These are phyloP conservation scores for Dactylellina parvicollis DNA, from an alignment of 2,329 filamentous ascomycete genomes.

Conservation along the genomic window DNA sequence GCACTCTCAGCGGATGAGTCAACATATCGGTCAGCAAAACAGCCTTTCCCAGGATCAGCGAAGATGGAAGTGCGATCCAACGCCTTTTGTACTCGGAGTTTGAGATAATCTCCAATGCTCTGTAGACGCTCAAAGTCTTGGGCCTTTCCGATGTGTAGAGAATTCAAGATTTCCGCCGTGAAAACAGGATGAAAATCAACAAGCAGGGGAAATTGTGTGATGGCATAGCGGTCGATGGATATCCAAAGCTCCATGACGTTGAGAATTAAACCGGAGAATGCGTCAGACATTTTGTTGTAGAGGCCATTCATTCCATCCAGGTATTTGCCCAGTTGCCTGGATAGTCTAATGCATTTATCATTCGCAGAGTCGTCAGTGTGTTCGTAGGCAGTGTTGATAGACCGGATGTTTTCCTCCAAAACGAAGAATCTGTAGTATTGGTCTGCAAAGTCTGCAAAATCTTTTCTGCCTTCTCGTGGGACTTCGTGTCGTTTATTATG, in stretches of 20 bases:
- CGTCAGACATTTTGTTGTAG: conserved; percentile 65
- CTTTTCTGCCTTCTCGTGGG: conserved; percentile 22
- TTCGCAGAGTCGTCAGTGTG: conserved; percentile 54
- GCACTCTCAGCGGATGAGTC: conserved; percentile 57
- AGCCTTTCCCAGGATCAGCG: conserved; percentile 62
- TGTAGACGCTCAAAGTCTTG: conserved; percentile 67
- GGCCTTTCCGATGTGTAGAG: conserved; percentile 65
- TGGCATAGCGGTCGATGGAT: conserved; percentile 66
- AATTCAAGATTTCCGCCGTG: conserved; percentile 65
- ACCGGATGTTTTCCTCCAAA: conserved; percentile 24
- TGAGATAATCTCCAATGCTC: conserved; percentile 66
- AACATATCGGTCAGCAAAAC: conserved; percentile 65
- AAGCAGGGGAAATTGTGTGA: conserved; percentile 64
- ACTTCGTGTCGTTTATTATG: conserved; percentile 51
- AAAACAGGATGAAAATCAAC: conserved; percentile 67
- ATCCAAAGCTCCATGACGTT: conserved; percentile 70
- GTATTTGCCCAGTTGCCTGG: conserved; percentile 61
- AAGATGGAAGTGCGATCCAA: conserved; percentile 64
- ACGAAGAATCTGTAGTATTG: conserved; percentile 40
- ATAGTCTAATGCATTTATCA: conserved; percentile 59
- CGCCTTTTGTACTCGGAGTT: conserved; percentile 59
- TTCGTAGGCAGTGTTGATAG: conserved; percentile 2
- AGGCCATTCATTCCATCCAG: conserved; percentile 59
- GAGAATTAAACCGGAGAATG: conserved; percentile 67
- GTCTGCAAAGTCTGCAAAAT: conserved; percentile 48